phyloP scores from a whole-genome alignment of 1,284 basidiomycete species.

The Leccinum cinnamomeum region DNA sequence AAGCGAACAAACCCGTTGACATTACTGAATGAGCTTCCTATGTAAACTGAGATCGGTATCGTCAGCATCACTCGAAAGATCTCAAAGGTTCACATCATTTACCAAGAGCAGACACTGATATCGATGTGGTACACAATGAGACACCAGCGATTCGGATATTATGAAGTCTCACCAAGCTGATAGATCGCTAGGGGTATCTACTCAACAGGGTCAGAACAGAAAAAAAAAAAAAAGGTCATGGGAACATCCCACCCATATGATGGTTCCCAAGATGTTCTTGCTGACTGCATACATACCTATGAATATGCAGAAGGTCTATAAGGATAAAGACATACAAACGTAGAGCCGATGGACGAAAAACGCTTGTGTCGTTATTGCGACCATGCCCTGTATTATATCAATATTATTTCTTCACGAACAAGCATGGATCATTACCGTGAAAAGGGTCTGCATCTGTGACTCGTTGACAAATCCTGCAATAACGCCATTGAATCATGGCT shows the following conservation, averaged over 20 bases:
- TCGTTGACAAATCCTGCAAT: neutral
- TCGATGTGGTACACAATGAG: conserved; percentile 1
- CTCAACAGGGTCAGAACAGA: neutral
- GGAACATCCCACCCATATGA: conserved; percentile 11
- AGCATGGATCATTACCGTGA: neutral
- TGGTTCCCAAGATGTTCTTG: neutral
- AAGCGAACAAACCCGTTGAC: conserved; percentile 5
- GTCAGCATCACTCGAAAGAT: neutral
- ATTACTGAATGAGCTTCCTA: neutral
- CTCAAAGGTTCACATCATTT: neutral
- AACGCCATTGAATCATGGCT: neutral
- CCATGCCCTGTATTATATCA: conserved; percentile 5
- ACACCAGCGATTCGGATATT: neutral
- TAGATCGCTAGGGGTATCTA: no score
- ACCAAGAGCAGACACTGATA: neutral
- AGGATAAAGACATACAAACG: conserved; percentile 3
- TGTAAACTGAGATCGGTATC: neutral
- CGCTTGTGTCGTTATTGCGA: conserved; percentile 11
- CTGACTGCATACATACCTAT: conserved; percentile 9
- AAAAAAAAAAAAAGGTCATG: neutral
- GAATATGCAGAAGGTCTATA: neutral
- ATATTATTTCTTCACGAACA: neutral
- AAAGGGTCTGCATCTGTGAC: conserved; percentile 2
- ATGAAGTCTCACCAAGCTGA: no score
- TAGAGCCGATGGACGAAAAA: conserved; percentile 21